Percentiles rank a stretch among this genome's conserved stretches.
These are phyloP conservation scores for Eimeria necatrix DNA, from an alignment of 169 alveolate genomes.

Conservation along the genomic window DNA sequence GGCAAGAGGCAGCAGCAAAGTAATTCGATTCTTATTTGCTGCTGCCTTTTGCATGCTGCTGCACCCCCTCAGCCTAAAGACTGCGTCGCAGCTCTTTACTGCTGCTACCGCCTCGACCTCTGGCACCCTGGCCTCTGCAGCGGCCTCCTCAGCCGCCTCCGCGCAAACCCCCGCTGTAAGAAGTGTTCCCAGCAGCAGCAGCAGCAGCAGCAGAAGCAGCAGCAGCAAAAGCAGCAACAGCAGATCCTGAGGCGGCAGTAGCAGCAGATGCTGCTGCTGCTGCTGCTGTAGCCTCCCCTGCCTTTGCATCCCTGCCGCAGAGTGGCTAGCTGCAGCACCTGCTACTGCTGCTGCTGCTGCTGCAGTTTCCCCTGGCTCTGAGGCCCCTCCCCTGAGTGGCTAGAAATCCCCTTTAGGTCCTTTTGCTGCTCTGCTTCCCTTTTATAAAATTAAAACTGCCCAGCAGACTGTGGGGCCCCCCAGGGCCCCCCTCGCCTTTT, in stretches of 20 bases:
- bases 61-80: neutral
- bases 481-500: too few relatives aligned
- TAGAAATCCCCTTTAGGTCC: too few relatives aligned
- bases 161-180: neutral
- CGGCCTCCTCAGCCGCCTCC: constrained; percentile 32
- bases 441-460: too few relatives aligned
- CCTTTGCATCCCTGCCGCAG: neutral
- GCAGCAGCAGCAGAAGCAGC: too few relatives aligned
- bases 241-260: too few relatives aligned
- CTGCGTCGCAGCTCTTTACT: constrained; percentile 18
- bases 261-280: neutral
- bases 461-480: too few relatives aligned
- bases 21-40: neutral
- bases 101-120: constrained; percentile 60
- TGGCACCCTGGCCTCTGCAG: constrained; percentile 33
- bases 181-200: constrained; percentile 1
- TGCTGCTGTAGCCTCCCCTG: neutral
- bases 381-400: too few relatives aligned
- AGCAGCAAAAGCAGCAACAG: too few relatives aligned
- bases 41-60: neutral
- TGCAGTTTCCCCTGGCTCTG: neutral
- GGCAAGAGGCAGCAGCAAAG: too few relatives aligned
- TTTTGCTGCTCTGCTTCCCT: neutral
- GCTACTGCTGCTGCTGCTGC: too few relatives aligned
- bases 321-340: too few relatives aligned